A percentile compares a stretch with the other conserved stretches of the same genome.
Conservation (phyloP, 805 yeast genomes). For the Martiniozyma abietophila region DNA sequence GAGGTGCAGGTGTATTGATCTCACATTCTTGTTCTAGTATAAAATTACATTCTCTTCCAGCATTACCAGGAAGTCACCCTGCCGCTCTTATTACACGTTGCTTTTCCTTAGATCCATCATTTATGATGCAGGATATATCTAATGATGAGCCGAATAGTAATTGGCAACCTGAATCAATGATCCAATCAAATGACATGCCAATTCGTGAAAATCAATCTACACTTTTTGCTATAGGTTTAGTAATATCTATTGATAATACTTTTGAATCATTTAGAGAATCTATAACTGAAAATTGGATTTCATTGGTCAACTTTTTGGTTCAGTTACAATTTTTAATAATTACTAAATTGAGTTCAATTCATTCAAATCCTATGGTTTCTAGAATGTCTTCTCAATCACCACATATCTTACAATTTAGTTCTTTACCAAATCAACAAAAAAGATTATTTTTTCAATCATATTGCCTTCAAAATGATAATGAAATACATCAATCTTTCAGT, state of each 20-base stretch:
- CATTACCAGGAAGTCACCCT: slow-evolving; percentile 27
- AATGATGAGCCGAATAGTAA: slow-evolving; percentile 10
- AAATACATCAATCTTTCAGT: slow-evolving; percentile 30
- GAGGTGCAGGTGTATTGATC: slow-evolving; percentile 41
- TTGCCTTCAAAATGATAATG: slow-evolving; percentile 35
- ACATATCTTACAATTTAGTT: background rate
- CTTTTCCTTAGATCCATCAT: slow-evolving; percentile 27
- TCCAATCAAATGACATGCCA: slow-evolving; percentile 24
- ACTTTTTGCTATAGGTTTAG: slow-evolving; percentile 39
- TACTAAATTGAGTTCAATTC: slow-evolving; percentile 26
- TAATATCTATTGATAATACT: slow-evolving; percentile 34
- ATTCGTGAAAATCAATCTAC: slow-evolving; percentile 13
- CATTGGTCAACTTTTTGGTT: slow-evolving; percentile 32
- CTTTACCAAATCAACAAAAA: slow-evolving; percentile 14
- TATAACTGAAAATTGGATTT: slow-evolving; percentile 41
- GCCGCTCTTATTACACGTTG: slow-evolving; percentile 36
- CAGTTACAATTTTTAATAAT: slow-evolving; percentile 31
- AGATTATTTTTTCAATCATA: slow-evolving; percentile 27
- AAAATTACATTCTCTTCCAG: slow-evolving; percentile 40
- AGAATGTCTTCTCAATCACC: slow-evolving; percentile 4
- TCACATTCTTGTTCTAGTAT: slow-evolving; percentile 36
- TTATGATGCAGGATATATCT: slow-evolving; percentile 11
- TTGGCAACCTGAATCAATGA: slow-evolving; percentile 38
- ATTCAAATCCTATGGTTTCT: slow-evolving; percentile 7
- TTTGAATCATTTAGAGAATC: slow-evolving; percentile 28